Base-by-base conservation (phyloP, 768 basidiomycete genomes). In the Lentinula lateritia region DNA sequence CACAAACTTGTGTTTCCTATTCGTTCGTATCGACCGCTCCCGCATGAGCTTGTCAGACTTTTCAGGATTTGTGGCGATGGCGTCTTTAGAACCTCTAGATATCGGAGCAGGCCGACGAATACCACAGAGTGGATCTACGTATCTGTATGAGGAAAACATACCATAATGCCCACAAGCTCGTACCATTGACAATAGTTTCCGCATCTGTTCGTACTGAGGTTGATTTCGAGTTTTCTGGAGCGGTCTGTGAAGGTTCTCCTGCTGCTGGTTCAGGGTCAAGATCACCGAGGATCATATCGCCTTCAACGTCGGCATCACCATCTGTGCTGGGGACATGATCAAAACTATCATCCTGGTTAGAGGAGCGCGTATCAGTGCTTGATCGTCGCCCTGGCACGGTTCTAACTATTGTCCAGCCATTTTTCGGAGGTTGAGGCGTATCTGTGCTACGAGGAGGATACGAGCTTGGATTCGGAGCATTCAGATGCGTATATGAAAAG, bases 401-500 rank as follows among this genome's bases (percentile, higher is more conserved):
- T 65, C 79, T 75, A 62, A 93, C 86, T 66, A 92, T 87, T 16
- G 90, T 92, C 91, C 91, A 93, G 50, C 87, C 87, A 69, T 81
- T 80, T 71, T 85, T 85, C 56, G 79, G 75, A 18, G 77, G 69
- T 58, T 72, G 76, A 34, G 66, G 56, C 34, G 67, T 63, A 1
- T 71, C 71, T 54, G 84, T 83, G 45, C 73, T 63, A 66, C 78
- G 83, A 36, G 86, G 80, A 20, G 88, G 86, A 72, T 92, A 92
- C 15, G 90, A 92, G 62, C 86, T 83, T 32, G 88, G 85, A 71
- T 85, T 85, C 23, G 90, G 91, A 2, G 85, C 84, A 64, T 79
- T 81, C 41, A 93, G 74, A 72, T 93, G 90, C 52, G 91, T 93
- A 73, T 90, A 93, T 9, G 90, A 92, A 65, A 87, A 89, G 38